Evolutionary conservation across 2,329 filamentous ascomycete genomes (phyloP).

Genomic region (Paraconiothyrium sp.): DNA sequence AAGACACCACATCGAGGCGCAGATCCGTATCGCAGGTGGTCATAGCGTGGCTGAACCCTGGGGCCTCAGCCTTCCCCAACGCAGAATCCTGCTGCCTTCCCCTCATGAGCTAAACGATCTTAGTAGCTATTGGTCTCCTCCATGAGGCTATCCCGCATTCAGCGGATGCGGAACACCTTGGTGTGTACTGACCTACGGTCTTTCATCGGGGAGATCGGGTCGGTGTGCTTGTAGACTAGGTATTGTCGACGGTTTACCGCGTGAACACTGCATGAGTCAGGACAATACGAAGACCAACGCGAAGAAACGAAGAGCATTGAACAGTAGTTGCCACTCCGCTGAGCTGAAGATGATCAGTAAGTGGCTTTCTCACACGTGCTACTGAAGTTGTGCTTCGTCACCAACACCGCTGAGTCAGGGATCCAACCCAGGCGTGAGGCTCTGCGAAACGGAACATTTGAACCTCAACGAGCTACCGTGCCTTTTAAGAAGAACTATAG

Average conservation of each 20-base stretch:
- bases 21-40: constrained; percentile 13
- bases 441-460: constrained; percentile 9
- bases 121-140: background rate
- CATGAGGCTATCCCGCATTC: background rate
- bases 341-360: constrained; percentile 4
- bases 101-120: background rate
- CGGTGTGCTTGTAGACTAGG: background rate
- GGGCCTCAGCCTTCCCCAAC: constrained; percentile 15
- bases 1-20: constrained; percentile 8
- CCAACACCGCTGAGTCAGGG: background rate
- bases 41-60: constrained; percentile 14
- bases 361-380: constrained; percentile 3
- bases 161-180: background rate
- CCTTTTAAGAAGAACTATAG: background rate
- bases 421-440: constrained; percentile 1
- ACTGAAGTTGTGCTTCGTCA: constrained; percentile 4
- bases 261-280: background rate
- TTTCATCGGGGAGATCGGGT: background rate
- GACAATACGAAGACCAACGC: background rate
- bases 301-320: background rate
- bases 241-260: background rate
- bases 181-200: background rate
- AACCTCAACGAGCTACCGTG: background rate
- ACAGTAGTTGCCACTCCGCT: background rate
- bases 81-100: constrained; percentile 3